Evolutionary conservation across 495 filamentous ascomycete genomes (phyloP), one percentile per base, ranked within the genome.

Genomic region (Aeminium ludgeri): DNA sequence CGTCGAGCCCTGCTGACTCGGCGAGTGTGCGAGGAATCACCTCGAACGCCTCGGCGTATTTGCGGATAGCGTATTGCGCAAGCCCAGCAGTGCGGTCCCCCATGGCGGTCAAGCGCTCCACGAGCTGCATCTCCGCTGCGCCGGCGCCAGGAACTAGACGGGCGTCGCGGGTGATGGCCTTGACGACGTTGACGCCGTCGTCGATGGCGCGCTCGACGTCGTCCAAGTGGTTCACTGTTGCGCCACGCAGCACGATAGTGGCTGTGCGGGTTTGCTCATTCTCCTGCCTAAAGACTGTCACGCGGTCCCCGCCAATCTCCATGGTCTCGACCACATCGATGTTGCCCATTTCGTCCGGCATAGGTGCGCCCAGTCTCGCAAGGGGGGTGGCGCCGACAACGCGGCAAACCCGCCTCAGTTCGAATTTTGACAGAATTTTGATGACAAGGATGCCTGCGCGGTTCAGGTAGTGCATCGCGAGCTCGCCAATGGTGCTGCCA

Each of bases 321-420:
- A 87, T 72, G 6, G 91, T 99, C 71, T 96, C 91, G 15, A 99
- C 87, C 20, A 99, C 62, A 62, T 99, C 91, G 44, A 96, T 69
- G 48, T 60, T 78, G 47, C 91, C 91, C 86, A 95, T 96, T 69
- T 99, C 91, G 53, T 99, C 91, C 18, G 91, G 91, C 91, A 99
- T 99, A 20, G 91, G 91, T 7, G 91, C 91, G 40, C 91, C 91
- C 36, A 99, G 72, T 51, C 91, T 78, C 27, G 91, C 91, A 40
- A 99, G 73, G 6, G 91, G 91, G 2, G 86, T 94, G 32, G 89
- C 91, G 38, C 91, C 89, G 25, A 99, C 86, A 25, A 99, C 91
- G 36, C 89, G 76, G 71, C 91, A 99, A 44, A 96, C 63, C 34
- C 91, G 72, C 46, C 86, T 73, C 33, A 96, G 72, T 62, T 99